A percentile compares a stretch with the other conserved stretches of the same genome.
These are phyloP conservation scores for Lentinula novae-zelandiae DNA, from an alignment of 1,284 basidiomycete species.

Conservation along the genomic window DNA sequence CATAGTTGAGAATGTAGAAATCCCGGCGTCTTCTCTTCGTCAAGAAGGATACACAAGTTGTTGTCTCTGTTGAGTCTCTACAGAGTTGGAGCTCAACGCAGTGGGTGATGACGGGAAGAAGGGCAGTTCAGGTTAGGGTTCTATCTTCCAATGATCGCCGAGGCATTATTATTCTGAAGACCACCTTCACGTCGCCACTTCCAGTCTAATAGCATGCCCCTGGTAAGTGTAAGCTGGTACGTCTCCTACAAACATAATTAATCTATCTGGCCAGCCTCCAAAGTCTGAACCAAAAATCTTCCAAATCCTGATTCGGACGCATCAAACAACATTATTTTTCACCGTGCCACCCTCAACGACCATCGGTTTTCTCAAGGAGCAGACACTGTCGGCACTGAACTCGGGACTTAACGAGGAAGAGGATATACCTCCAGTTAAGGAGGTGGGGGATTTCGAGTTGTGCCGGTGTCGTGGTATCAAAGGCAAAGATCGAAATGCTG, in stretches of 20 bases:
- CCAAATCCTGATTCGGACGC: constrained; percentile 65
- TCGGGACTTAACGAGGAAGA: constrained; percentile 35
- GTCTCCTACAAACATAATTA: not conserved
- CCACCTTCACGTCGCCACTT: not conserved
- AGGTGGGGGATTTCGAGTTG: constrained; percentile 60
- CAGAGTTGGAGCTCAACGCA: not conserved
- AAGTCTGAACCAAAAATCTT: constrained; percentile 51
- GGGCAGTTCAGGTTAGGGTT: not conserved
- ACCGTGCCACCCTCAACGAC: constrained; percentile 50
- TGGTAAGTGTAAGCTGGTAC: not conserved
- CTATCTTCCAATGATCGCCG: not conserved
- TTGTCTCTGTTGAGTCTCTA: no score
- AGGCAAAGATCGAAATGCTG: constrained; percentile 37
- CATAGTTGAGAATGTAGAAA: constrained; percentile 35
- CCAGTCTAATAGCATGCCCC: not conserved
- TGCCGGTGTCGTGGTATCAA: constrained; percentile 50
- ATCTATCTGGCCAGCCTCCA: constrained; percentile 8
- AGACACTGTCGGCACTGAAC: constrained; percentile 55
- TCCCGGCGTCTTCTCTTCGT: not conserved
- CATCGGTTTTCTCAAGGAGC: constrained; percentile 55
- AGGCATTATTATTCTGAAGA: not conserved
- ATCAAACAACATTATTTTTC: constrained; percentile 63
- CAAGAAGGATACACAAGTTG: no score
- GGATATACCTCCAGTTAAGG: constrained; percentile 40
- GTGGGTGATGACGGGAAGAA: constrained; percentile 5